These are phyloP conservation scores for Panus rudis DNA, from an alignment of 768 basidiomycete genomes.

Conservation along the genomic window DNA sequence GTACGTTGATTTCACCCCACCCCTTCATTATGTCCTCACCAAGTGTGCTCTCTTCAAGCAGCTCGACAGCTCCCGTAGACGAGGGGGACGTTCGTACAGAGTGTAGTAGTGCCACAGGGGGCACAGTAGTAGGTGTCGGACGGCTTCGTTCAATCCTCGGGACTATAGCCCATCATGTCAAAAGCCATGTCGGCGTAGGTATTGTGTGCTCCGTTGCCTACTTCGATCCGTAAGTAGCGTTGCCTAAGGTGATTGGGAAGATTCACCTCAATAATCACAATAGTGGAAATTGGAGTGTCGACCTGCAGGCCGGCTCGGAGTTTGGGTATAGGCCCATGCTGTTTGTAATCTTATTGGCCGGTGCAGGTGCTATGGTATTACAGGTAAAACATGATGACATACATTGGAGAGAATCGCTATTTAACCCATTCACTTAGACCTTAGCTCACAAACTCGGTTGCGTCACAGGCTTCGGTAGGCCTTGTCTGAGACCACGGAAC, in stretches of 20 bases:
- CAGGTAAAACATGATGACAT: constrained; percentile 43
- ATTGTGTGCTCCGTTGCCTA: constrained; percentile 84
- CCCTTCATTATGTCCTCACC: constrained; percentile 10
- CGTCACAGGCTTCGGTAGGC: constrained; percentile 70
- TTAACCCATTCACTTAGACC: constrained; percentile 1
- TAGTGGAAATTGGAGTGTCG: constrained; percentile 72
- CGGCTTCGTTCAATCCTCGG: constrained; percentile 3
- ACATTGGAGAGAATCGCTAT: neutral
- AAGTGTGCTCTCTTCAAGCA: constrained; percentile 14
- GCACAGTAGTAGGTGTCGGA: neutral
- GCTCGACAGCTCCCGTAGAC: neutral
- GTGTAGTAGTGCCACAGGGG: neutral
- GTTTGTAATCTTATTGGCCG: constrained; percentile 79
- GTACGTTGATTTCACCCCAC: constrained; percentile 5
- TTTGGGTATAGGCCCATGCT: constrained; percentile 79
- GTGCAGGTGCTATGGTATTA: constrained; percentile 74
- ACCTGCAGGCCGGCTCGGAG: constrained; percentile 78
- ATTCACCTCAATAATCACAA: constrained; percentile 1
- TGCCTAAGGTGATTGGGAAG: neutral
- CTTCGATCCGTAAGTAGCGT: constrained; percentile 67
- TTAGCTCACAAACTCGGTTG: constrained; percentile 74
- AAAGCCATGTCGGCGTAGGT: constrained; percentile 66
- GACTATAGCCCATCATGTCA: neutral
- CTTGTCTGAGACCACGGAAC: neutral
- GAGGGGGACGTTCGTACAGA: neutral